A percentile compares a stretch with the other conserved stretches of the same genome.
phyloP scores from a whole-genome alignment of 257 asterid species.

The Verbascum thapsus region DNA sequence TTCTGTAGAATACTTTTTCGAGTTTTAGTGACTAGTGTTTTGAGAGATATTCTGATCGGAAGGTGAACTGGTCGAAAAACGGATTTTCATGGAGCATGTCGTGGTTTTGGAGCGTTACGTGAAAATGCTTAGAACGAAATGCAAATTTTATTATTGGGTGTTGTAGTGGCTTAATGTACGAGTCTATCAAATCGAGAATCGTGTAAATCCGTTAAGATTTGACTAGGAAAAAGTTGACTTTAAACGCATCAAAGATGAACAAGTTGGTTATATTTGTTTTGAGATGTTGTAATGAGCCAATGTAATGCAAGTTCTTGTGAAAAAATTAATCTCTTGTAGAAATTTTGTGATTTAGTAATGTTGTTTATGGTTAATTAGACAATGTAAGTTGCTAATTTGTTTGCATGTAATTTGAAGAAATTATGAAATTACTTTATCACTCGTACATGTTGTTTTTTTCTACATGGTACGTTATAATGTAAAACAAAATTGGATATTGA shows the following conservation, averaged over 20 bases:
- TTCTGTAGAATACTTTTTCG: slow-evolving; percentile 38
- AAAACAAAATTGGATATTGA: background rate
- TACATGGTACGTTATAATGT: background rate
- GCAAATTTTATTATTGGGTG: slow-evolving; percentile 12
- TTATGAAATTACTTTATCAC: background rate
- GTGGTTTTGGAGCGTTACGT: slow-evolving; percentile 33
- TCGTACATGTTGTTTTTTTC: no score
- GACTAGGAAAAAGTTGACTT: slow-evolving; percentile 26
- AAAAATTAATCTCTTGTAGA: no score
- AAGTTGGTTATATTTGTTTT: slow-evolving; percentile 3
- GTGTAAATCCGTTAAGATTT: slow-evolving; percentile 40
- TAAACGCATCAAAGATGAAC: slow-evolving; percentile 63
- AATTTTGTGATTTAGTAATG: background rate
- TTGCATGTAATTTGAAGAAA: no score
- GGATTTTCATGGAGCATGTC: slow-evolving; percentile 38
- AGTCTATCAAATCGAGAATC: slow-evolving; percentile 41
- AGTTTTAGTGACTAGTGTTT: background rate
- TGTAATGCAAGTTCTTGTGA: background rate
- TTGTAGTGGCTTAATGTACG: slow-evolving; percentile 33
- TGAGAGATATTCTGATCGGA: slow-evolving; percentile 41
- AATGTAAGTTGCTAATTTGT: background rate
- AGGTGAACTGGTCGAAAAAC: slow-evolving; percentile 53
- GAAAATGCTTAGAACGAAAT: slow-evolving; percentile 32
- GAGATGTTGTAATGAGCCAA: background rate
- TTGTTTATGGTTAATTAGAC: background rate